Conservation (phyloP, 495 filamentous ascomycete species). For the Penicillium canescens region DNA sequence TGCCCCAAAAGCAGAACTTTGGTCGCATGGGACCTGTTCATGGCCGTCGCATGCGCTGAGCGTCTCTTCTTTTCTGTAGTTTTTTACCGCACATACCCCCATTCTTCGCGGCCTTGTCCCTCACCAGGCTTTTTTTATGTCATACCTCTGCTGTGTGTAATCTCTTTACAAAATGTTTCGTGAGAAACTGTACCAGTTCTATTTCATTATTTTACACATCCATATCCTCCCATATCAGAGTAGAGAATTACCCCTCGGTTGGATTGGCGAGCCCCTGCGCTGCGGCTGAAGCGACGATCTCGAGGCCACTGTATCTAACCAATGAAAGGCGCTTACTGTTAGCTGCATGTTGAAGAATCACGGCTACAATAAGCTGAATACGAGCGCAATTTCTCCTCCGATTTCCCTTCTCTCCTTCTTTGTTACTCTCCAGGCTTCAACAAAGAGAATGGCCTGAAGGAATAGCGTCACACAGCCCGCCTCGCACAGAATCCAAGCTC, state of each 20-base stretch:
- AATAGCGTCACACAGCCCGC: background rate
- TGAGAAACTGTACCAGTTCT: conserved; percentile 5
- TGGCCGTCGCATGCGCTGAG: conserved; percentile 37
- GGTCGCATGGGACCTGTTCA: conserved; percentile 35
- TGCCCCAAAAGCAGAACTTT: conserved; percentile 25
- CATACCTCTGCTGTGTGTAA: conserved; percentile 16
- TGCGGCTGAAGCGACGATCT: conserved; percentile 11
- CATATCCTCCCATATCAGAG: background rate
- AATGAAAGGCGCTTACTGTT: conserved; percentile 2
- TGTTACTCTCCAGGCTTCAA: background rate
- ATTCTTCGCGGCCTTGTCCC: conserved; percentile 14
- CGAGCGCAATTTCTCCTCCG: background rate
- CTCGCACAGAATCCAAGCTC: too few relatives aligned
- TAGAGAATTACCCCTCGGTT: background rate
- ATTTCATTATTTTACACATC: conserved; percentile 1
- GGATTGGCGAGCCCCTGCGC: conserved; percentile 1
- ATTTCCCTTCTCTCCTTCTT: conserved; percentile 14
- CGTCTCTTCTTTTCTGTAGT: conserved; percentile 13
- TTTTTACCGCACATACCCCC: conserved; percentile 29
- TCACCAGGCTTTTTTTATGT: conserved; percentile 24
- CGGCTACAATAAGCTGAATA: conserved; percentile 1
- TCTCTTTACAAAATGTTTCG: conserved; percentile 13
- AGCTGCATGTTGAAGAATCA: conserved; percentile 5
- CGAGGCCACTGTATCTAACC: conserved; percentile 1
- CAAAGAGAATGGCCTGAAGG: background rate